Conservation (phyloP, 192 early-diverging fungal genomes). For the Backusella morwellensis region DNA sequence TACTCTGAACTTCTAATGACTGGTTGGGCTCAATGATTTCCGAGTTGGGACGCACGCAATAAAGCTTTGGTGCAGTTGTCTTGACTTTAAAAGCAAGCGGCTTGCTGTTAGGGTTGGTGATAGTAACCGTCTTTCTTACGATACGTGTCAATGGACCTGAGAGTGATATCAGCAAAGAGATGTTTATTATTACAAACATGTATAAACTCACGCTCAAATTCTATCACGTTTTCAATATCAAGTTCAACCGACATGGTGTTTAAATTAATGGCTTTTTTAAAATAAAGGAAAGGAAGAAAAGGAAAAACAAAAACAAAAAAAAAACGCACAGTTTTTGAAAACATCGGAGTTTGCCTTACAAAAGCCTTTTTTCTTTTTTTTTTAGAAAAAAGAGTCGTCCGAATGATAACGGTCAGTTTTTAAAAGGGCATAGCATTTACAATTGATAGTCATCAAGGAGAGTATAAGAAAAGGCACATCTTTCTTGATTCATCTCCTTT, state of each 20-base stretch:
- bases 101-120: conserved; percentile 61
- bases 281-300: background rate
- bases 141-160: conserved; percentile 63
- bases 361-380: too few relatives aligned
- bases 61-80: conserved; percentile 97
- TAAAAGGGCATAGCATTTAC: background rate
- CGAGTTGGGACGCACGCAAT: conserved; percentile 93
- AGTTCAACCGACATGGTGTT: conserved; percentile 59
- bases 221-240: conserved; percentile 53
- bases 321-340: background rate
- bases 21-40: conserved; percentile 72
- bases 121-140: conserved; percentile 53
- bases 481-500: background rate
- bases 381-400: too few relatives aligned
- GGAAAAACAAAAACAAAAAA: background rate
- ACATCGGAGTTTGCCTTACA: background rate
- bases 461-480: too few relatives aligned
- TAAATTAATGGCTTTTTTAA: background rate
- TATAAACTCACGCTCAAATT: conserved; percentile 57
- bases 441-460: background rate
- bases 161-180: background rate
- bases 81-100: conserved; percentile 97
- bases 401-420: too few relatives aligned
- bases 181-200: too few relatives aligned
- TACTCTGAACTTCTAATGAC: conserved; percentile 75